Conservation (phyloP, 768 basidiomycete species). For the Chalciporus pseudorubinellus region DNA sequence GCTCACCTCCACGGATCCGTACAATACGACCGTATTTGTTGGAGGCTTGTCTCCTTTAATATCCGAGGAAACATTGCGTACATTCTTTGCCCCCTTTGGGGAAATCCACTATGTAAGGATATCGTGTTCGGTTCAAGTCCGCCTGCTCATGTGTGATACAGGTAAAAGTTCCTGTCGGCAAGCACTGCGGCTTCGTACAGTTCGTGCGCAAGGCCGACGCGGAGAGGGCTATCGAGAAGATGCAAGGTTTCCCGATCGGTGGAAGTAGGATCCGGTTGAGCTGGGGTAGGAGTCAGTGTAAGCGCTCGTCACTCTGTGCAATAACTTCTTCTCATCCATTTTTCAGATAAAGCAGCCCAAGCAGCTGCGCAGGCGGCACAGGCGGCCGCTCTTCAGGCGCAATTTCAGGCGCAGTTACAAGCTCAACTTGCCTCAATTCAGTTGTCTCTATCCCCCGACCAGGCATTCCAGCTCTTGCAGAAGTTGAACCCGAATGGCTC, state of each 20-base stretch:
- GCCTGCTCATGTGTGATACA: constrained; percentile 27
- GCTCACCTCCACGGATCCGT: constrained; percentile 87
- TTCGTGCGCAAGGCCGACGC: constrained; percentile 91
- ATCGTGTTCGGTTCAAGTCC: constrained; percentile 1
- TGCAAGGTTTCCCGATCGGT: constrained; percentile 95
- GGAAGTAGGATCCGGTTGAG: constrained; percentile 88
- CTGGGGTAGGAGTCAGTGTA: constrained; percentile 94
- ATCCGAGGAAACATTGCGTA: constrained; percentile 86
- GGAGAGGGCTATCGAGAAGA: constrained; percentile 89
- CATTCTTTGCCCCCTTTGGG: constrained; percentile 90
- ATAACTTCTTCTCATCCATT: constrained; percentile 3
- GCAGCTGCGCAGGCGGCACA: constrained; percentile 84
- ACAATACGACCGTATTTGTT: constrained; percentile 94
- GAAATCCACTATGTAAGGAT: constrained; percentile 83
- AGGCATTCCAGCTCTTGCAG: constrained; percentile 60
- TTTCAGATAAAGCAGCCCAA: constrained; percentile 82
- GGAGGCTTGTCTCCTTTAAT: constrained; percentile 88
- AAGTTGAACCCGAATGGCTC: constrained; percentile 48
- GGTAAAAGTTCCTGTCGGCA: constrained; percentile 97
- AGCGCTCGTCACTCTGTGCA: background rate
- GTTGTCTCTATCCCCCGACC: constrained; percentile 51
- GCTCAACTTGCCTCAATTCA: constrained; percentile 26
- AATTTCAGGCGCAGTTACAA: constrained; percentile 39
- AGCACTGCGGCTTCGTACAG: constrained; percentile 95
- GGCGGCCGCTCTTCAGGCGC: constrained; percentile 62